Evolutionary conservation across 2,329 filamentous ascomycete species (phyloP).

Genomic region (Curvularia sp.): DNA sequence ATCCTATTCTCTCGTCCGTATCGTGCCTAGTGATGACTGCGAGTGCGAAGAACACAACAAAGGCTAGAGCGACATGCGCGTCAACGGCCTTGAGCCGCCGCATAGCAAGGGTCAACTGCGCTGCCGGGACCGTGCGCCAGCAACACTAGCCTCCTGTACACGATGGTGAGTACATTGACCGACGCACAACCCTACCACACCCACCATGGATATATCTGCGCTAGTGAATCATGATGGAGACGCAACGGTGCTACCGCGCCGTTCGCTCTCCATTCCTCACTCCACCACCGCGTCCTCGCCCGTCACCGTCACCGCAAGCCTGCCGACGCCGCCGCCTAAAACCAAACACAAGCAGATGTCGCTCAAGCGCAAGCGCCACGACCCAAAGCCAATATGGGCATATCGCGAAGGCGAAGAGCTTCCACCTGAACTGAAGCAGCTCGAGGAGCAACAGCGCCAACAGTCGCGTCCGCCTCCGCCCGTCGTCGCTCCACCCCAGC

Average conservation of each 20-base stretch:
- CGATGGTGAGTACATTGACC: conserved; percentile 21
- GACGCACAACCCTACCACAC: conserved; percentile 28
- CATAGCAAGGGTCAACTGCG: conserved; percentile 4
- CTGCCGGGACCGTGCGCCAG: conserved; percentile 12
- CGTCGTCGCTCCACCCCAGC: conserved; percentile 21
- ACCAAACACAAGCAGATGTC: conserved; percentile 36
- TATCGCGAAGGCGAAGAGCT: conserved; percentile 39
- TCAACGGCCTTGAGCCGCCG: conserved; percentile 5
- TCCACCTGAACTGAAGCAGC: conserved; percentile 33
- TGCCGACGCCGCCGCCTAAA: conserved; percentile 33
- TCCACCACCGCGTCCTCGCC: conserved; percentile 39
- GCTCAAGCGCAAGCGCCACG: conserved; percentile 46
- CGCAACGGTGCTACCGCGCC: conserved; percentile 40
- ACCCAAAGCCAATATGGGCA: conserved; percentile 49
- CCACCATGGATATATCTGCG: conserved; percentile 47
- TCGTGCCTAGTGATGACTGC: background rate
- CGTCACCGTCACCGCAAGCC: conserved; percentile 37
- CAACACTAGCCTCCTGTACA: conserved; percentile 18
- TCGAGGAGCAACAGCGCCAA: conserved; percentile 33
- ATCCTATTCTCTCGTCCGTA: conserved; percentile 1
- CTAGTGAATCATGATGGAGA: conserved; percentile 46
- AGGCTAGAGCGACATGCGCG: background rate
- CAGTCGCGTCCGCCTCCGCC: conserved; percentile 32
- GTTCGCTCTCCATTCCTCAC: conserved; percentile 40
- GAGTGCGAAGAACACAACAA: conserved; percentile 3